Evolutionary conservation across 2,329 filamentous ascomycete genomes (phyloP).

Genomic region (Fulvia fulva): DNA sequence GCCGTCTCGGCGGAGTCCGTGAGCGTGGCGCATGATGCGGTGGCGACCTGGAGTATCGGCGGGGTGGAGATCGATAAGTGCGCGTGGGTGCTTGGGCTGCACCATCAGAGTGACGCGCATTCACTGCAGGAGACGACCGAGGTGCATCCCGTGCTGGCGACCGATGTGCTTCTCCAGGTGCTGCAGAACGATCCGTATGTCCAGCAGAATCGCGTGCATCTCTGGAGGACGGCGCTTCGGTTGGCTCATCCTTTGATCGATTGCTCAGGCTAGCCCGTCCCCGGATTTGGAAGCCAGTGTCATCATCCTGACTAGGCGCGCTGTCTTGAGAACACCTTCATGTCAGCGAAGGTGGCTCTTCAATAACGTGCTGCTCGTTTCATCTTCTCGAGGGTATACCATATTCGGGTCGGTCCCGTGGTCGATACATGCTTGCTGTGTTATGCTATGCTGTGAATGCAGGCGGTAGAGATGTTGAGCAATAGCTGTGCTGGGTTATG

Average conservation of each 20-base stretch:
- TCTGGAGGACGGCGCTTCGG: not conserved
- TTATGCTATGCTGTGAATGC: not conserved
- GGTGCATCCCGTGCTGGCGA: not conserved
- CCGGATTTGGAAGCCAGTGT: conserved; percentile 3
- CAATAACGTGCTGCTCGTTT: conserved; percentile 11
- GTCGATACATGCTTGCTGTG: not conserved
- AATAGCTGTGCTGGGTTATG: not conserved
- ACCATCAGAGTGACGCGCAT: not conserved
- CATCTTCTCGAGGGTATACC: conserved; percentile 13
- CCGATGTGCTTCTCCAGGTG: not conserved
- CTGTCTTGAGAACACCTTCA: conserved; percentile 14
- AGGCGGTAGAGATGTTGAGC: not conserved
- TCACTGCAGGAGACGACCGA: not conserved
- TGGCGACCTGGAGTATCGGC: not conserved
- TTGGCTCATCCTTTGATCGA: not conserved
- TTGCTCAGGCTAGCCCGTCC: conserved; percentile 1
- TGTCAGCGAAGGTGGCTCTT: conserved; percentile 15
- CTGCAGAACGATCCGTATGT: no score
- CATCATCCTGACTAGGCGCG: conserved; percentile 2
- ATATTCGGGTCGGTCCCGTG: conserved; percentile 12
- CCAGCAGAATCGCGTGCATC: no score
- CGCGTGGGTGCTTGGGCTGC: not conserved
- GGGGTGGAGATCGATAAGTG: not conserved
- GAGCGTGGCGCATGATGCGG: not conserved
- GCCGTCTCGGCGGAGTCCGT: conserved; percentile 8